phyloP scores from a whole-genome alignment of 768 basidiomycete species.

The Auriscalpium orientale region DNA sequence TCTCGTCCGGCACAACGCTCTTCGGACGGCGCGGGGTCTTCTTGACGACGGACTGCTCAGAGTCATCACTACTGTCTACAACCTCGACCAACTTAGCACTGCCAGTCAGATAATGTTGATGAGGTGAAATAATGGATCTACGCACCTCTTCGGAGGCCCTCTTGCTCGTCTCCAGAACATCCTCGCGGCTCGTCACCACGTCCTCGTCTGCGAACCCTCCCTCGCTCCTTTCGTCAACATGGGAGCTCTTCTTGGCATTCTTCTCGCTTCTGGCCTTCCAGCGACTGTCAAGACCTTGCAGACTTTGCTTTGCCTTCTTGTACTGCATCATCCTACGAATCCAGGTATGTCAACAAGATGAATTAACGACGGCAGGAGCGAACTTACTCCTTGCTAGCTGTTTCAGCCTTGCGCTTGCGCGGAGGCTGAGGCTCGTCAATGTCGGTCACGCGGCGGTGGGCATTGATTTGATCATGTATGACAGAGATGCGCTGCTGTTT shows the following conservation, averaged over 20 bases:
- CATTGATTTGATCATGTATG: neutral
- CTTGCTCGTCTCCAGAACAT: neutral
- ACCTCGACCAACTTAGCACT: neutral
- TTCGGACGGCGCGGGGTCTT: neutral
- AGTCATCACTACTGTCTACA: neutral
- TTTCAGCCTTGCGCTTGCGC: neutral
- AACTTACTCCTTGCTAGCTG: neutral
- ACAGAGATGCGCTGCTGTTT: neutral
- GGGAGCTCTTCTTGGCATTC: neutral
- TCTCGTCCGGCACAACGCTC: neutral
- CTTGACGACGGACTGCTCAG: neutral
- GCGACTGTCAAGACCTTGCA: neutral
- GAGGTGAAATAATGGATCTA: neutral
- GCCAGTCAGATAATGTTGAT: neutral
- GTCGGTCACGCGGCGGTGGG: neutral
- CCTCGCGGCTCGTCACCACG: neutral
- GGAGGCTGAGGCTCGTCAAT: neutral
- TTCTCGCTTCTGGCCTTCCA: neutral
- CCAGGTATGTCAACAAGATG: neutral
- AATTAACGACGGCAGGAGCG: neutral
- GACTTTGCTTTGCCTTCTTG: neutral
- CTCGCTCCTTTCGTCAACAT: neutral
- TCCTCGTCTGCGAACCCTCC: neutral
- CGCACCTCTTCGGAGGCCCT: neutral
- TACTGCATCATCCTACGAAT: neutral